Conservation (phyloP, 2,329 filamentous ascomycete genomes). For the Niveomyces coronatus region DNA sequence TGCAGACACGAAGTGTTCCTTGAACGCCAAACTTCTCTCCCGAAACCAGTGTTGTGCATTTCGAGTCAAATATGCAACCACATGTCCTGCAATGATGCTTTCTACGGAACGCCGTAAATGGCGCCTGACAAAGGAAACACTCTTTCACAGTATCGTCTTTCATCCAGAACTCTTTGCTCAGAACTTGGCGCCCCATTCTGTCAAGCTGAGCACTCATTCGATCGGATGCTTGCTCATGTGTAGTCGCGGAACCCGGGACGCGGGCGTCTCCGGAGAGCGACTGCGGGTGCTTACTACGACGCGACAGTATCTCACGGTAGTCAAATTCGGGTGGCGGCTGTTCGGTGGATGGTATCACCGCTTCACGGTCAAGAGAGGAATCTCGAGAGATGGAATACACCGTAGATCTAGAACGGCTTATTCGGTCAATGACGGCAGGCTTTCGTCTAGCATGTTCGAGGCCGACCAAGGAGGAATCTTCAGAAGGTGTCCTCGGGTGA, state of each 20-base stretch:
- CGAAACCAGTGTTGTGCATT: slow-evolving; percentile 86
- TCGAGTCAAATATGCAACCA: slow-evolving; percentile 97
- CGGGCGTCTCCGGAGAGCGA: slow-evolving; percentile 35
- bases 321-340: slow-evolving; percentile 49
- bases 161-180: slow-evolving; percentile 99
- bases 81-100: slow-evolving; percentile 96
- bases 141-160: slow-evolving; percentile 96
- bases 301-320: slow-evolving; percentile 45
- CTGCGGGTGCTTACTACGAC: slow-evolving; percentile 34
- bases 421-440: slow-evolving; percentile 45
- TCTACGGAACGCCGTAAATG: slow-evolving; percentile 85
- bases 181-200: slow-evolving; percentile 73
- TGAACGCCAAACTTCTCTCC: slow-evolving; percentile 81
- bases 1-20: slow-evolving; percentile 80
- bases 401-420: slow-evolving; percentile 35
- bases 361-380: slow-evolving; percentile 48
- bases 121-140: slow-evolving; percentile 83
- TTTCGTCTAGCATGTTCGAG: slow-evolving; percentile 31
- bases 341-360: slow-evolving; percentile 42
- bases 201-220: slow-evolving; percentile 51
- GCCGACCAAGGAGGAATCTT: slow-evolving; percentile 24
- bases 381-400: slow-evolving; percentile 40
- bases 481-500: slow-evolving; percentile 24
- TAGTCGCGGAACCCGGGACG: slow-evolving; percentile 46
- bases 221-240: slow-evolving; percentile 44